These are phyloP conservation scores for Saccharomyces paradoxus DNA, from an alignment of 805 yeast genomes.

Conservation along the genomic window DNA sequence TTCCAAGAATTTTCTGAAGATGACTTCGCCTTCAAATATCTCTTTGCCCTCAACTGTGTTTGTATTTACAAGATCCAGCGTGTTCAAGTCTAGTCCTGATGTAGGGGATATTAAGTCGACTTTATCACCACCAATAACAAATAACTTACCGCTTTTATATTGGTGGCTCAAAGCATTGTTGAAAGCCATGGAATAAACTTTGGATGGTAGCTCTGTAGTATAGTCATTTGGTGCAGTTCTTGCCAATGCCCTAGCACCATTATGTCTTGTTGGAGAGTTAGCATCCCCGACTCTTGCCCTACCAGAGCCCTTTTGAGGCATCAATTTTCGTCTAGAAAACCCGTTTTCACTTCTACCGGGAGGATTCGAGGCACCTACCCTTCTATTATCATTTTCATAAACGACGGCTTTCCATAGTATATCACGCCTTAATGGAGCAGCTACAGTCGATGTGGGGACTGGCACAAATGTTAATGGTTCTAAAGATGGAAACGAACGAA, in stretches of 20 bases:
- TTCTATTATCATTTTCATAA: constrained; percentile 78
- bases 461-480: constrained; percentile 78
- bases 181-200: constrained; percentile 68
- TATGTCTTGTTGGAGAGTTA: constrained; percentile 84
- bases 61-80: constrained; percentile 11
- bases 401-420: constrained; percentile 90
- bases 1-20: constrained; percentile 40
- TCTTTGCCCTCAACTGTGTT: not conserved
- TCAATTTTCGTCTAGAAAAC: constrained; percentile 71
- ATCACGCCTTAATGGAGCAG: constrained; percentile 79
- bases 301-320: constrained; percentile 91
- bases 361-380: constrained; percentile 85
- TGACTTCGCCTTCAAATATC: constrained; percentile 27
- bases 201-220: constrained; percentile 65
- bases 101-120: constrained; percentile 12
- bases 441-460: constrained; percentile 61
- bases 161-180: constrained; percentile 76
- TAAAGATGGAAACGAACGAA: constrained; percentile 80
- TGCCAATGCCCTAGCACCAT: constrained; percentile 85
- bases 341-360: constrained; percentile 82
- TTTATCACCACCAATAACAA: constrained; percentile 52
- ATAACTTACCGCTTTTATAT: constrained; percentile 66
- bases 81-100: constrained; percentile 17
- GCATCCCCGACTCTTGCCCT: constrained; percentile 94
- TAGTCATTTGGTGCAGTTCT: constrained; percentile 86